A percentile compares a stretch with the other conserved stretches of the same genome.
These are phyloP conservation scores for Tolypocladium endophyticum DNA, from an alignment of 2,329 filamentous ascomycete genomes.

Conservation along the genomic window DNA sequence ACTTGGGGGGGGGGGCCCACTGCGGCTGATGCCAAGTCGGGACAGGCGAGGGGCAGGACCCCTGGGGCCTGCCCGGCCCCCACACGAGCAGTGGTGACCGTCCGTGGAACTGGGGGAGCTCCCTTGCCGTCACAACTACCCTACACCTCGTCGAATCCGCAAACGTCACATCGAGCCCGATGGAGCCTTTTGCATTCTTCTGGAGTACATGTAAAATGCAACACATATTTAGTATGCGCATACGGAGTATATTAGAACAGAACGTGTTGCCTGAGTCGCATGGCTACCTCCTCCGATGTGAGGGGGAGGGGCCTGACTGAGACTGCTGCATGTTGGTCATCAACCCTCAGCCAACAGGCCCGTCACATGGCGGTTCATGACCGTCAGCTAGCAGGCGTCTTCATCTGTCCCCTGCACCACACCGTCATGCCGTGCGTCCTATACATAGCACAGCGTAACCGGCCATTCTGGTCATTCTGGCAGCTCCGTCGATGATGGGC, in stretches of 20 bases:
- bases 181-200: no score
- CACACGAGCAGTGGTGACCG: no score
- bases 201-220: not conserved
- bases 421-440: no score
- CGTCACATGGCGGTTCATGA: not conserved
- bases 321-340: not conserved
- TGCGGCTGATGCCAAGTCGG: not conserved
- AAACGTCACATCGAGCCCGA: no score
- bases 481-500: not conserved
- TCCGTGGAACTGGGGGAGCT: no score
- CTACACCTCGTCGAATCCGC: not conserved
- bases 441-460: not conserved
- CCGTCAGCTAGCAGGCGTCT: not conserved
- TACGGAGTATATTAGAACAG: no score
- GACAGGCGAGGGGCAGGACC: not conserved
- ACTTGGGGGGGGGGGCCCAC: not conserved
- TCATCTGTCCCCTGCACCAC: not conserved
- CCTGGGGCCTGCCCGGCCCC: not conserved
- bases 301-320: not conserved
- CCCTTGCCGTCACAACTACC: no score
- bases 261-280: not conserved
- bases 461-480: not conserved
- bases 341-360: not conserved
- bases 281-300: not conserved
- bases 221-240: not conserved